These are phyloP conservation scores for Naganishia liquefaciens DNA, from an alignment of 1,284 basidiomycete genomes.

Conservation along the genomic window DNA sequence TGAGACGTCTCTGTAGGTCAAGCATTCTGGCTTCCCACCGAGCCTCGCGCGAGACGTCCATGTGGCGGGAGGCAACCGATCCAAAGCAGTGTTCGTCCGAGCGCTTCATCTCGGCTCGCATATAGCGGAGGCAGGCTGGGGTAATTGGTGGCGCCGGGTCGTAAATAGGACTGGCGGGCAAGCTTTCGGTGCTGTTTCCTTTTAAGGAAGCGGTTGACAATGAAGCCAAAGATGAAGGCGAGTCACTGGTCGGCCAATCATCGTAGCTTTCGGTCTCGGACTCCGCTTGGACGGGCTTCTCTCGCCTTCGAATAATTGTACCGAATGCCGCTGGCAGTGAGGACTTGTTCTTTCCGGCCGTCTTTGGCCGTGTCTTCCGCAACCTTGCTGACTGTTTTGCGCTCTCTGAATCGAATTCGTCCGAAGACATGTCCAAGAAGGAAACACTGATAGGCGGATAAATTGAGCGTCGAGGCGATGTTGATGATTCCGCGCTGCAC, in stretches of 20 bases:
- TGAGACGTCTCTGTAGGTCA: conserved; percentile 4
- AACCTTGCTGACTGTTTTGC: not conserved
- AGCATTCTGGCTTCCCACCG: conserved; percentile 23
- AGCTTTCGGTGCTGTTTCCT: not conserved
- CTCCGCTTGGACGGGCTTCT: not conserved
- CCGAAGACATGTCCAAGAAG: conserved; percentile 5
- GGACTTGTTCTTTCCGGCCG: not conserved
- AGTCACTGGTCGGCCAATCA: not conserved
- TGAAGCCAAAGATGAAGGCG: not conserved
- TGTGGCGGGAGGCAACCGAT: conserved; percentile 16
- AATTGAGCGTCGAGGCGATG: not conserved
- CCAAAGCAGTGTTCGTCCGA: conserved; percentile 20
- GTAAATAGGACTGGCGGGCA: conserved; percentile 8
- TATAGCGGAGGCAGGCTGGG: conserved; percentile 14
- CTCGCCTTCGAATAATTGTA: not conserved
- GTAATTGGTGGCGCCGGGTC: conserved; percentile 8
- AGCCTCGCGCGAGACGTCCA: conserved; percentile 16
- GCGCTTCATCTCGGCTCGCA: conserved; percentile 20
- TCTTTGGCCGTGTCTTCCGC: not conserved
- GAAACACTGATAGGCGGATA: conserved; percentile 3
- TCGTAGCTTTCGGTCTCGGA: not conserved
- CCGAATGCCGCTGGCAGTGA: not conserved
- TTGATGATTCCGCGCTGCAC: not conserved
- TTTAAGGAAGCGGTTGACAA: not conserved
- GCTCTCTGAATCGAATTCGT: not conserved